These are phyloP conservation scores for Kodamaea fukazawae DNA, from an alignment of 805 yeast genomes.

Conservation along the genomic window DNA sequence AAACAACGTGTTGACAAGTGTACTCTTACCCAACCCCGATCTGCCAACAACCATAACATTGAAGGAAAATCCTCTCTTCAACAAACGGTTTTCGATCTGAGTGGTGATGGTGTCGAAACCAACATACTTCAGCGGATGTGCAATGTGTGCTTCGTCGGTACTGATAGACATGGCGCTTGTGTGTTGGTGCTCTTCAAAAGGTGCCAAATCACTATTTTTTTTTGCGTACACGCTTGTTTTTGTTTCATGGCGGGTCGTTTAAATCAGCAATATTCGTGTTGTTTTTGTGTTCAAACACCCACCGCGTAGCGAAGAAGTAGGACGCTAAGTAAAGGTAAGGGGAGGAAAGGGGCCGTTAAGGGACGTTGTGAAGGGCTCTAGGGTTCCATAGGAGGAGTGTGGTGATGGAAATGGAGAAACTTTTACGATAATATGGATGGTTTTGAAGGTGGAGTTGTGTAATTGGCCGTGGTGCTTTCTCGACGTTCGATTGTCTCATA, in stretches of 20 bases:
- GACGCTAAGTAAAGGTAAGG: no score
- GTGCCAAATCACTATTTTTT: neutral
- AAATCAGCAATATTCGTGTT: slow-evolving; percentile 3
- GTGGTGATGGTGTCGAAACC: slow-evolving; percentile 96
- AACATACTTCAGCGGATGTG: slow-evolving; percentile 74
- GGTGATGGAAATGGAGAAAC: no score
- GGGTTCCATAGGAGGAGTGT: no score
- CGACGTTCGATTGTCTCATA: no score
- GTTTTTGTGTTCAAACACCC: slow-evolving; percentile 3
- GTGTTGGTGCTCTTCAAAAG: neutral
- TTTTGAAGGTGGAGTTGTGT: no score
- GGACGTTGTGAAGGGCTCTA: no score
- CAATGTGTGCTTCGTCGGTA: slow-evolving; percentile 11
- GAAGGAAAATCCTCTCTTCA: slow-evolving; percentile 91
- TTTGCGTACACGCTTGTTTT: neutral
- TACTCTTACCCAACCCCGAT: slow-evolving; percentile 93
- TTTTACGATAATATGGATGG: no score
- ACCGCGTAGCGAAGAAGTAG: no score
- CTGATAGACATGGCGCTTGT: slow-evolving; percentile 11
- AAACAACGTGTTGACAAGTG: slow-evolving; percentile 86
- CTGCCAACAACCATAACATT: slow-evolving; percentile 89
- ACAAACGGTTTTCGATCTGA: slow-evolving; percentile 88
- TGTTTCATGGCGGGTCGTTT: slow-evolving; percentile 5
- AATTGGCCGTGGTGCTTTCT: no score
- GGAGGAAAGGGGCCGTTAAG: no score